Conservation (phyloP, 2,329 filamentous ascomycete genomes). For the Hawksworthiomyces lignivorus region DNA sequence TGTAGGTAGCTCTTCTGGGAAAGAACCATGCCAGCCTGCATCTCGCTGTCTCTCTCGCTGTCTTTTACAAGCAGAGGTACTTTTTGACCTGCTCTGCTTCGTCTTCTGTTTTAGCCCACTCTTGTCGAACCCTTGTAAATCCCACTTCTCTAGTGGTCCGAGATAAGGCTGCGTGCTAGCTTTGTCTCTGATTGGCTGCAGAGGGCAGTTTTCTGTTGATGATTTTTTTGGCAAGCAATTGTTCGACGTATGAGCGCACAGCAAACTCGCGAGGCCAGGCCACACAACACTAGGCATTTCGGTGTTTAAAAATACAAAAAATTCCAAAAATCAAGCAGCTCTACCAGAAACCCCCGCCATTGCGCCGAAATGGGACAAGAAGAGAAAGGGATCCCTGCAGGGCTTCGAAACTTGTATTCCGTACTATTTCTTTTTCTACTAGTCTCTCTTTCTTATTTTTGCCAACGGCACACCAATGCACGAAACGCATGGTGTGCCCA, state of each 20-base stretch:
- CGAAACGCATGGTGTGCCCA: slow-evolving; percentile 6
- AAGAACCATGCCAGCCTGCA: too few species aligned
- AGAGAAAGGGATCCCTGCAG: background rate
- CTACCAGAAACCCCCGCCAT: too few species aligned
- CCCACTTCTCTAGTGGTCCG: slow-evolving; percentile 24
- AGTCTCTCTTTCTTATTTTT: background rate
- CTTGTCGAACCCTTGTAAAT: background rate
- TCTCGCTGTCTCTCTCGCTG: slow-evolving; percentile 14
- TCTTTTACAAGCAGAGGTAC: slow-evolving; percentile 6
- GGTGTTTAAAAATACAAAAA: too few species aligned
- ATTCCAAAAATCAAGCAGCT: too few species aligned
- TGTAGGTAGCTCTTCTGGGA: too few species aligned
- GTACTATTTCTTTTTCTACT: slow-evolving; percentile 7
- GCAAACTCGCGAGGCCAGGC: slow-evolving; percentile 2
- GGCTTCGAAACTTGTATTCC: slow-evolving; percentile 9
- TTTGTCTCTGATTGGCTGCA: slow-evolving; percentile 29
- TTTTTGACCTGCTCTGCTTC: background rate
- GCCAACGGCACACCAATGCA: background rate
- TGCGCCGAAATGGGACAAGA: too few species aligned
- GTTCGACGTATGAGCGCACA: slow-evolving; percentile 10
- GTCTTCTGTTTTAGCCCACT: background rate
- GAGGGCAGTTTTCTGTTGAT: slow-evolving; percentile 31
- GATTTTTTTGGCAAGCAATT: slow-evolving; percentile 22
- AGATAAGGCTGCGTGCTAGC: slow-evolving; percentile 30
- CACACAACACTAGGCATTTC: background rate